These are phyloP conservation scores for Monilinia aucupariae DNA, from an alignment of 2,329 filamentous ascomycete genomes.

Conservation along the genomic window DNA sequence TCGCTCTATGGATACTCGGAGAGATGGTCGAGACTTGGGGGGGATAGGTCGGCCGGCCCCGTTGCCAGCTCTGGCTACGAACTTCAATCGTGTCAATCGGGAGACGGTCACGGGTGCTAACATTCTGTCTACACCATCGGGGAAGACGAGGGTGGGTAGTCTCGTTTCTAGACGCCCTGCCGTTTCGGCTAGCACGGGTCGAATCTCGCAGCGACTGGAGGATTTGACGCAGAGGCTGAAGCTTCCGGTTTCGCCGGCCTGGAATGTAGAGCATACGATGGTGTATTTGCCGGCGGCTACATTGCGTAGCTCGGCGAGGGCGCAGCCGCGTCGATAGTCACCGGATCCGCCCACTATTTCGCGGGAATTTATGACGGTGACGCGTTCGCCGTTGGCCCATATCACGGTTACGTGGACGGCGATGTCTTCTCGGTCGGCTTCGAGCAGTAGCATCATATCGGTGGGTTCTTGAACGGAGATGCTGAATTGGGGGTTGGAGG, in stretches of 20 bases:
- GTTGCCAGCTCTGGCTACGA: conserved; percentile 31
- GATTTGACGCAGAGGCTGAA: conserved; percentile 74
- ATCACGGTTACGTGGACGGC: conserved; percentile 82
- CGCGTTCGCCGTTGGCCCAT: conserved; percentile 67
- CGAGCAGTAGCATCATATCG: conserved; percentile 67
- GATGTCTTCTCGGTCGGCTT: conserved; percentile 59
- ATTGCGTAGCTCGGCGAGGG: conserved; percentile 55
- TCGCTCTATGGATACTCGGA: conserved; percentile 68
- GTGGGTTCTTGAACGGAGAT: conserved; percentile 53
- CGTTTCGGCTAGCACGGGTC: conserved; percentile 62
- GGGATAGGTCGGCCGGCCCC: background rate
- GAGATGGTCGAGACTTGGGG: conserved; percentile 39
- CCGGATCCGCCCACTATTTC: conserved; percentile 79
- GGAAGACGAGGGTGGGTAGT: conserved; percentile 50
- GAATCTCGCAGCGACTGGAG: conserved; percentile 49
- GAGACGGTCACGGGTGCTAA: conserved; percentile 29
- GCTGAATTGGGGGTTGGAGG: conserved; percentile 82
- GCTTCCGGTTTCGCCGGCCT: conserved; percentile 66
- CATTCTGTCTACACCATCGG: conserved; percentile 46
- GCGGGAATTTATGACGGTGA: conserved; percentile 62
- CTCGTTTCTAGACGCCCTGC: conserved; percentile 66
- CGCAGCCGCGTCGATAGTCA: conserved; percentile 80
- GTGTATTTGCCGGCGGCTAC: conserved; percentile 74
- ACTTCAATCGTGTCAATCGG: conserved; percentile 26
- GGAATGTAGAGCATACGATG: conserved; percentile 85